Conservation (phyloP, 306 rosid species). For the Pterocarpus macrocarpus region DNA sequence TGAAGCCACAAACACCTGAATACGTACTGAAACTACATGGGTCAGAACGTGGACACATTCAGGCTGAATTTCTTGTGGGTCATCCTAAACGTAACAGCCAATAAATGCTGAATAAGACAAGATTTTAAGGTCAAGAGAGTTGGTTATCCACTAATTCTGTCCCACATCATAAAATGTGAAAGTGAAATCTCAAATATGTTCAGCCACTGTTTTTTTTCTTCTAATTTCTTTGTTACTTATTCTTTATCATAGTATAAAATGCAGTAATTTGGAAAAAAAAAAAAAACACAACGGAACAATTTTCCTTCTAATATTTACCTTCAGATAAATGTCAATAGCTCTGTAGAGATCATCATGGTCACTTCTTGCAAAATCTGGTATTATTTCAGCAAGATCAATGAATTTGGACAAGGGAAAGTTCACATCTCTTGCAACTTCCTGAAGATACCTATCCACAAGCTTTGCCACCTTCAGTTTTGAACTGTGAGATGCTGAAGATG, state of each 20-base stretch:
- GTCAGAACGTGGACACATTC: conserved; percentile 43
- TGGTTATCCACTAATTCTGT: conserved; percentile 80
- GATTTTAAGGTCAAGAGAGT: conserved; percentile 90
- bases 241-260: conserved; percentile 27
- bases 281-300: background rate
- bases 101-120: conserved; percentile 65
- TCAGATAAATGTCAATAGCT: conserved; percentile 92
- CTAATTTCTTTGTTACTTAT: conserved; percentile 16
- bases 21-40: conserved; percentile 36
- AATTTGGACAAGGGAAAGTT: conserved; percentile 81
- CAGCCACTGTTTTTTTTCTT: conserved; percentile 13
- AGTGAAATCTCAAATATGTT: conserved; percentile 51
- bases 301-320: conserved; percentile 57
- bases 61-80: conserved; percentile 61
- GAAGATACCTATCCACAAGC: conserved; percentile 90
- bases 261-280: conserved; percentile 27
- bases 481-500: conserved; percentile 95
- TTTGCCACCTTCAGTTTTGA: conserved; percentile 91
- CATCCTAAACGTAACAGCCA: conserved; percentile 64
- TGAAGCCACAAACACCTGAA: conserved; percentile 49
- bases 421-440: conserved; percentile 80
- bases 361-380: conserved; percentile 91
- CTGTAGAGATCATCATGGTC: conserved; percentile 97
- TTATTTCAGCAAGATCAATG: conserved; percentile 77
- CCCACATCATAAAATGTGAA: conserved; percentile 68